These are phyloP conservation scores for Cucurbita maxima DNA, from an alignment of 306 rosid genomes.

Conservation along the genomic window DNA sequence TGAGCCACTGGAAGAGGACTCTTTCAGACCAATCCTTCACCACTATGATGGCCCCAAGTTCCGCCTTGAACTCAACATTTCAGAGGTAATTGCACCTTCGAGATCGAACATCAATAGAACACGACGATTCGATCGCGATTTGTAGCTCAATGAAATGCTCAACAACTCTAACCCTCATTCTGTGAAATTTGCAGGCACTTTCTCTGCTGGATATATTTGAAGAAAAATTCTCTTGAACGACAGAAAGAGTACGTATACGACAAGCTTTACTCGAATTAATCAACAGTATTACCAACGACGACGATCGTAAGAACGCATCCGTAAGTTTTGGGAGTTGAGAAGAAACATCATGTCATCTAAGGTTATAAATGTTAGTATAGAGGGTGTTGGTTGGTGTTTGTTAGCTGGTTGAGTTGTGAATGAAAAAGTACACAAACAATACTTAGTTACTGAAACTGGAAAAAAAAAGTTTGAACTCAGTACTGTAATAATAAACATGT, in stretches of 20 bases:
- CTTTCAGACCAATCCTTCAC: conserved; percentile 93
- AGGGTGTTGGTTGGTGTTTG: not conserved
- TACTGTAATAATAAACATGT: conserved; percentile 1
- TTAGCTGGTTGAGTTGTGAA: not conserved
- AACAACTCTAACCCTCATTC: not conserved
- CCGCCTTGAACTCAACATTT: conserved; percentile 67
- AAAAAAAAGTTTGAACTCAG: not conserved
- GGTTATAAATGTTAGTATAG: not conserved
- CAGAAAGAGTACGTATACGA: not conserved
- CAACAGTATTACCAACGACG: not conserved
- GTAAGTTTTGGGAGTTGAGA: not conserved
- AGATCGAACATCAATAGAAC: not conserved
- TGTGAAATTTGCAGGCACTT: conserved; percentile 41
- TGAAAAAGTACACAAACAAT: not conserved
- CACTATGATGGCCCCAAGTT: conserved; percentile 95
- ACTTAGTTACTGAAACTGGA: not conserved
- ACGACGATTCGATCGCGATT: not conserved
- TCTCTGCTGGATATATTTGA: conserved; percentile 81
- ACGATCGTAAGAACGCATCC: not conserved
- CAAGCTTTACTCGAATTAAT: not conserved
- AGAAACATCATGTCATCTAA: not conserved
- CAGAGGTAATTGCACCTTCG: conserved; percentile 41
- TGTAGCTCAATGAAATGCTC: not conserved
- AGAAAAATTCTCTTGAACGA: conserved; percentile 34
- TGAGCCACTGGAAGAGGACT: conserved; percentile 87